A percentile compares a stretch with the other conserved stretches of the same genome.
These are phyloP conservation scores for Globisporangium barbulae DNA, from an alignment of 352 stramenopile genomes.

Conservation along the genomic window DNA sequence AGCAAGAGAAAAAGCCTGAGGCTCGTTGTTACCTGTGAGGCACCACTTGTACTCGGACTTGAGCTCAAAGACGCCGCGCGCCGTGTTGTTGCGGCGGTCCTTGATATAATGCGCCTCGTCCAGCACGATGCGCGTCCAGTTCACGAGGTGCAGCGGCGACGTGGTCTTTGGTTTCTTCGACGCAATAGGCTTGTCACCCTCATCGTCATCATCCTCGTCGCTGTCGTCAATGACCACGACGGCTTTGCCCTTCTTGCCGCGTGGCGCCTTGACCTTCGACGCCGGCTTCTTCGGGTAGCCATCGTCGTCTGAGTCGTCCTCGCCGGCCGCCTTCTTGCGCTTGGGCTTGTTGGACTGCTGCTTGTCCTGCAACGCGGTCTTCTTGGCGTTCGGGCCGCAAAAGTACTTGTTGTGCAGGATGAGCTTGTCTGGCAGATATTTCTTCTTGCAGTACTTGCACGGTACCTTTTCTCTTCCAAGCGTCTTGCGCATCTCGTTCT, in stretches of 20 bases:
- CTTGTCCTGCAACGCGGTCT: constrained; percentile 91
- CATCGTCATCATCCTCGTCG: constrained; percentile 32
- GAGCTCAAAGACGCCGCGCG: constrained; percentile 96
- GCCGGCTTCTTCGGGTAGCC: constrained; percentile 48
- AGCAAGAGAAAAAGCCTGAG: not conserved
- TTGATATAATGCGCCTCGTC: constrained; percentile 97
- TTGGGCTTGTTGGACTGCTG: constrained; percentile 58
- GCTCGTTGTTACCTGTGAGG: constrained; percentile 85
- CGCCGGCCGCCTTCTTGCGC: constrained; percentile 56
- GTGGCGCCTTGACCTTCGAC: constrained; percentile 30
- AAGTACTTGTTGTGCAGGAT: constrained; percentile 97
- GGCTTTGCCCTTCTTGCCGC: constrained; percentile 28
- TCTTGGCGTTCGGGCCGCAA: constrained; percentile 94
- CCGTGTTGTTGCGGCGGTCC: constrained; percentile 91
- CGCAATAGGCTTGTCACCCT: constrained; percentile 19
- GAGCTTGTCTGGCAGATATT: constrained; percentile 93
- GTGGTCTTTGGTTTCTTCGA: constrained; percentile 40
- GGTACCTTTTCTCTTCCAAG: constrained; percentile 69
- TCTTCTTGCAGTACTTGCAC: constrained; percentile 95
- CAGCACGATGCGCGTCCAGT: constrained; percentile 97
- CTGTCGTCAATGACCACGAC: constrained; percentile 27
- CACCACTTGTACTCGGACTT: constrained; percentile 97
- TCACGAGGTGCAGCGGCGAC: constrained; percentile 91
- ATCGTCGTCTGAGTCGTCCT: constrained; percentile 44
- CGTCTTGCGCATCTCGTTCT: constrained; percentile 88